These are phyloP conservation scores for Penicillium atrosanguineum DNA, from an alignment of 495 filamentous ascomycete species.

Conservation along the genomic window DNA sequence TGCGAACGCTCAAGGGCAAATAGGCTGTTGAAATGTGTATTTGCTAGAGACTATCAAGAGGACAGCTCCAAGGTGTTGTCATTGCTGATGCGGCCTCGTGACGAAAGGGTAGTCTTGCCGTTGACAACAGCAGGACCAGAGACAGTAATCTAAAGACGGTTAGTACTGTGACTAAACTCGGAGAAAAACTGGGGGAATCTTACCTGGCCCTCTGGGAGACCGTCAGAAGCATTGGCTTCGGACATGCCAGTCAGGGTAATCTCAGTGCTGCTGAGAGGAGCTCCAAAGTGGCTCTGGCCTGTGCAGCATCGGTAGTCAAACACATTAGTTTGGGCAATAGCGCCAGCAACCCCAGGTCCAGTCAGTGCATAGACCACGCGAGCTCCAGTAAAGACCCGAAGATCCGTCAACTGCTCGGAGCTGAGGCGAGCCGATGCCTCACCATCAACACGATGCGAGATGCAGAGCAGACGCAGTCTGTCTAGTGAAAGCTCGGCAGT, in stretches of 20 bases:
- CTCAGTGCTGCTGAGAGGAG: conserved; percentile 77
- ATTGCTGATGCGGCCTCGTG: conserved; percentile 34
- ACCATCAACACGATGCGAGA: conserved; percentile 38
- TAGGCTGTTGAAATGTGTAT: background rate
- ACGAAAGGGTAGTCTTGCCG: conserved; percentile 27
- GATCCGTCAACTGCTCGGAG: conserved; percentile 67
- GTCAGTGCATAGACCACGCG: conserved; percentile 84
- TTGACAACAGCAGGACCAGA: conserved; percentile 41
- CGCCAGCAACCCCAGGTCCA: conserved; percentile 77
- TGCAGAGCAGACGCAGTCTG: conserved; percentile 60
- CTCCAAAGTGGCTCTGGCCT: conserved; percentile 71
- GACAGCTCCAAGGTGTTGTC: conserved; percentile 42
- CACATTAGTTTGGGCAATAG: conserved; percentile 76
- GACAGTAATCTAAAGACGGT: conserved; percentile 32
- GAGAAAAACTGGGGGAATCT: conserved; percentile 7
- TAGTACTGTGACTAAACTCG: background rate
- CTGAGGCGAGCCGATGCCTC: conserved; percentile 47
- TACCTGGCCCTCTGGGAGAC: conserved; percentile 59
- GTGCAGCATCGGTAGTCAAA: conserved; percentile 76
- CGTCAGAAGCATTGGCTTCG: conserved; percentile 57
- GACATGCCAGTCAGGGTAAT: conserved; percentile 59
- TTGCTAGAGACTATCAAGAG: background rate
- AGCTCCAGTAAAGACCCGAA: conserved; percentile 75
- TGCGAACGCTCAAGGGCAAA: background rate
- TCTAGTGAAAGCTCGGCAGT: conserved; percentile 62